These are phyloP conservation scores for Chytriomyces sp. DNA, from an alignment of 192 early-diverging fungal species.

Conservation along the genomic window DNA sequence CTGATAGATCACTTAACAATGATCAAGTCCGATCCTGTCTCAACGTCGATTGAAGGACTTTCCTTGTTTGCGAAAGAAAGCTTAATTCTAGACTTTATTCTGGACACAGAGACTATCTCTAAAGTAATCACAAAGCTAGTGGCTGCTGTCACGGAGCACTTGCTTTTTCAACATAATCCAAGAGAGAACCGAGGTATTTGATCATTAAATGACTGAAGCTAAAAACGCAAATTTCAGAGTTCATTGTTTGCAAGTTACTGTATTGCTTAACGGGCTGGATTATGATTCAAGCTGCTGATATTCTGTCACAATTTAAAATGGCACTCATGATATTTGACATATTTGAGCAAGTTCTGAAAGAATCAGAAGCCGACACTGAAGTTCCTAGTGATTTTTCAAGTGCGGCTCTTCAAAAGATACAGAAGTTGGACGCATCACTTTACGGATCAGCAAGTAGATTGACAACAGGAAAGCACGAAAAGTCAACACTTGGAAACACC, in stretches of 20 bases:
- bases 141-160: slow-evolving; percentile 67
- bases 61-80: slow-evolving; percentile 62
- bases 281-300: slow-evolving; percentile 63
- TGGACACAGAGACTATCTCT: slow-evolving; percentile 51
- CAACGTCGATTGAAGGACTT: slow-evolving; percentile 67
- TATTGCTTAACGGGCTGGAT: slow-evolving; percentile 75
- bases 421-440: neutral
- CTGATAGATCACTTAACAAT: slow-evolving; percentile 70
- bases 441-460: neutral
- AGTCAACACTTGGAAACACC: slow-evolving; percentile 2
- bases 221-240: slow-evolving; percentile 34
- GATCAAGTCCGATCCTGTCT: slow-evolving; percentile 60
- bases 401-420: neutral
- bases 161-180: slow-evolving; percentile 53
- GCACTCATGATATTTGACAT: slow-evolving; percentile 70
- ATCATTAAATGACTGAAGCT: slow-evolving; percentile 24
- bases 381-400: neutral
- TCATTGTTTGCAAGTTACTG: slow-evolving; percentile 67
- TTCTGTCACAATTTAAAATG: slow-evolving; percentile 66
- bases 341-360: slow-evolving; percentile 60
- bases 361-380: slow-evolving; percentile 23
- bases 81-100: slow-evolving; percentile 48
- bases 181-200: slow-evolving; percentile 31
- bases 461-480: slow-evolving; percentile 29
- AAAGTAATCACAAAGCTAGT: slow-evolving; percentile 68